These are phyloP conservation scores for Acaromyces ingoldii DNA, from an alignment of 1,284 basidiomycete genomes.

Conservation along the genomic window DNA sequence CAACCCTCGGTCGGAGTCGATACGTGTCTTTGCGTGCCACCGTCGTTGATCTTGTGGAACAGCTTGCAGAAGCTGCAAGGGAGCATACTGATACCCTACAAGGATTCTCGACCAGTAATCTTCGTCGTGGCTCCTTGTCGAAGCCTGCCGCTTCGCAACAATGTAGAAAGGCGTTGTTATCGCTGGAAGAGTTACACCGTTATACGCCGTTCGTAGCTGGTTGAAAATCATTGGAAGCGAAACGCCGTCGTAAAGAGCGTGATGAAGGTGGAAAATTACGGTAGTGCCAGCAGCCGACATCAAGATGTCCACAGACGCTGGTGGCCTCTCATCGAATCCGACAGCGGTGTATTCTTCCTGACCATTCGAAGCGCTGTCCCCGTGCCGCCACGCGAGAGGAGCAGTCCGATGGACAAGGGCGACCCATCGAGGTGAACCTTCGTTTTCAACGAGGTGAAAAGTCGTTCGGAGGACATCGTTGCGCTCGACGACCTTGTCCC, in stretches of 20 bases:
- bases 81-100: too few relatives aligned
- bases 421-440: conserved; percentile 22
- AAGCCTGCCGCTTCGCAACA: conserved; percentile 21
- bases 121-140: conserved; percentile 18
- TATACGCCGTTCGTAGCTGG: background rate
- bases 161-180: conserved; percentile 19
- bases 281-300: too few relatives aligned
- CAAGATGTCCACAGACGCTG: too few relatives aligned
- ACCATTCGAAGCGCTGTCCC: too few relatives aligned
- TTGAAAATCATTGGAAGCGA: conserved; percentile 30
- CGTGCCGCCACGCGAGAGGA: background rate
- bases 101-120: conserved; percentile 26
- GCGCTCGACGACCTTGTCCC: conserved; percentile 21
- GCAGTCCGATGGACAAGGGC: background rate
- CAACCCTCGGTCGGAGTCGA: too few relatives aligned
- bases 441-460: conserved; percentile 22
- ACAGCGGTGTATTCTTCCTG: too few relatives aligned
- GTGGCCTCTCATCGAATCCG: too few relatives aligned
- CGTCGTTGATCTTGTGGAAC: too few relatives aligned
- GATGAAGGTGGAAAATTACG: conserved; percentile 20
- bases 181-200: background rate
- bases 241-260: conserved; percentile 36
- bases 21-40: too few relatives aligned
- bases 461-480: conserved; percentile 40
- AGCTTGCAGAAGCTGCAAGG: too few relatives aligned